Percentiles rank a stretch among this genome's conserved stretches.
Conservation (phyloP, 176 grass and related monocot species). For the Lolium rigidum region DNA sequence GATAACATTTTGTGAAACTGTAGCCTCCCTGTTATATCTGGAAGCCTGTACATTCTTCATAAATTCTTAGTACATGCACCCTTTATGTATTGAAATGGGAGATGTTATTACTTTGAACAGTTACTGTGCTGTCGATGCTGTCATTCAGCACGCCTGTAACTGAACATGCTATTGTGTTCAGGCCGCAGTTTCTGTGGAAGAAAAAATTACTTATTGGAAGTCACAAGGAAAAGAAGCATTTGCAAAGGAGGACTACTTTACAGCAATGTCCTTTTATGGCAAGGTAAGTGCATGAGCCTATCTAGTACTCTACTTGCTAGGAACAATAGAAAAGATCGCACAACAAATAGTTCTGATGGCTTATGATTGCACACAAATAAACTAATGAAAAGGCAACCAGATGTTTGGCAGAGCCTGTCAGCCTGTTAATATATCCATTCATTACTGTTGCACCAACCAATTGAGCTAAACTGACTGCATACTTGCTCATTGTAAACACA, state of each 20-base stretch:
- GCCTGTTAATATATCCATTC: conserved; percentile 1
- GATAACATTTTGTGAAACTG: not conserved
- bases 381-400: not conserved
- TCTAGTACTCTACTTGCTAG: not conserved
- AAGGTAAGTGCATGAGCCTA: conserved; percentile 25
- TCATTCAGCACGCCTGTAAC: not conserved
- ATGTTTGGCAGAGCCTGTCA: not conserved
- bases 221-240: conserved; percentile 34
- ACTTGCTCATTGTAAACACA: not conserved
- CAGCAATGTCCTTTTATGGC: conserved; percentile 36
- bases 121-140: not conserved
- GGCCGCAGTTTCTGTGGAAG: not conserved
- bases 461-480: not conserved
- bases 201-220: conserved; percentile 26
- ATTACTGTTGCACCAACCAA: not conserved
- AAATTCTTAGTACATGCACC: not conserved
- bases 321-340: not conserved
- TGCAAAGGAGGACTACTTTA: conserved; percentile 32
- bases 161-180: conserved; percentile 20
- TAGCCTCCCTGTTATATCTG: not conserved
- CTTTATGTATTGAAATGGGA: not conserved
- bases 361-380: not conserved
- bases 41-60: conserved; percentile 20
- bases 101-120: not conserved
- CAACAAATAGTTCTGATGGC: conserved; percentile 7